Conservation (phyloP, 2,329 filamentous ascomycete genomes). For the Colletotrichum tabaci region DNA sequence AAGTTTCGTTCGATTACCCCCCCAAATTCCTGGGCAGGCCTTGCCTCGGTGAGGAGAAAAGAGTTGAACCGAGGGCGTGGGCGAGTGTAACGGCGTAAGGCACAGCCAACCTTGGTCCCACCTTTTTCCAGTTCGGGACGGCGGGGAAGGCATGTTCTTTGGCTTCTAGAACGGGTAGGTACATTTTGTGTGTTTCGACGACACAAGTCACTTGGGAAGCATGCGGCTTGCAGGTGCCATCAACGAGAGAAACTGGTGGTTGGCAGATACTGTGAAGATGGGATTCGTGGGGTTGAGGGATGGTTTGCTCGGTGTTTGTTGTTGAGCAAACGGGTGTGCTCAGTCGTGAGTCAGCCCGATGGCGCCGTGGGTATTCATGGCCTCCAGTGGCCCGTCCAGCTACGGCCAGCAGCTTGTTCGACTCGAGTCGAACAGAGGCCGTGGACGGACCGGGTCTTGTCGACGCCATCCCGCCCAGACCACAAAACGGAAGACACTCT, state of each 20-base stretch:
- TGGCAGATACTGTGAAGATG: background rate
- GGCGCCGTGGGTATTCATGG: no score
- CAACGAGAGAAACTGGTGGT: background rate
- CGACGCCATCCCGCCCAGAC: background rate
- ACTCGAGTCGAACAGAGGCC: background rate
- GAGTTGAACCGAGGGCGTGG: slow-evolving; percentile 4
- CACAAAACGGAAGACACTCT: background rate
- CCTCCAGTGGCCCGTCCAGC: no score
- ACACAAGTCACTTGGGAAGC: background rate
- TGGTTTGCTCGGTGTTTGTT: background rate
- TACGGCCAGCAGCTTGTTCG: no score
- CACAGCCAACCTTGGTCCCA: background rate
- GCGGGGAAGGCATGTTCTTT: background rate
- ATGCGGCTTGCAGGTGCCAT: no score
- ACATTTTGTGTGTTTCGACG: slow-evolving; percentile 15
- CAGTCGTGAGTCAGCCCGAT: slow-evolving; percentile 16
- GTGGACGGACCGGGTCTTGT: no score
- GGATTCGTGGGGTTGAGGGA: background rate
- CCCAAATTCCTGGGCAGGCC: slow-evolving; percentile 24
- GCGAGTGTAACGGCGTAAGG: slow-evolving; percentile 4
- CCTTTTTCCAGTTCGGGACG: slow-evolving; percentile 21
- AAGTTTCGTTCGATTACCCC: slow-evolving; percentile 35
- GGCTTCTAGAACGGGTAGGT: background rate
- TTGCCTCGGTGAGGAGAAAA: background rate
- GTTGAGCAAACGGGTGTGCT: background rate